These are phyloP conservation scores for Cadophora gregata DNA, from an alignment of 2,329 filamentous ascomycete genomes.

Conservation along the genomic window DNA sequence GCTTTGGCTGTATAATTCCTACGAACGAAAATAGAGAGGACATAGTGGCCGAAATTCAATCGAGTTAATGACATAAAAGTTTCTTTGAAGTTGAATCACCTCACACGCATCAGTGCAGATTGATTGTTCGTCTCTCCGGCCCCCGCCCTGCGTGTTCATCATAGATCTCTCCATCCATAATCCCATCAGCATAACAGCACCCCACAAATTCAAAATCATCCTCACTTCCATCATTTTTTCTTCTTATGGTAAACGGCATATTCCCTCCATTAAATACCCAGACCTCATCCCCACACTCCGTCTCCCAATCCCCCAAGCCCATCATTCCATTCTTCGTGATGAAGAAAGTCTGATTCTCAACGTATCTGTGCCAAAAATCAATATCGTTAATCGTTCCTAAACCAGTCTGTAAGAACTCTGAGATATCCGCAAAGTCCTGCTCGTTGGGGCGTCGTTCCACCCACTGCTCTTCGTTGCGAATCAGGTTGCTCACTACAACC, in stretches of 20 bases:
- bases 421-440: neutral
- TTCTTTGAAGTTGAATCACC: too few relatives aligned
- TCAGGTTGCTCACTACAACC: neutral
- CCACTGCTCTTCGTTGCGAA: neutral
- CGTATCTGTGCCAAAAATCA: neutral
- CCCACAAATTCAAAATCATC: constrained; percentile 1
- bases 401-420: neutral
- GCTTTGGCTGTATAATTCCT: too few relatives aligned
- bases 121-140: neutral
- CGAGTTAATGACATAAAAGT: too few relatives aligned
- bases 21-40: too few relatives aligned
- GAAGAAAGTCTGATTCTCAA: neutral
- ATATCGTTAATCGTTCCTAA: neutral
- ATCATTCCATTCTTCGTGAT: neutral
- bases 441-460: neutral
- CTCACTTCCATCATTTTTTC: neutral
- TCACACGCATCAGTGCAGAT: neutral
- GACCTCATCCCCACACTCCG: neutral
- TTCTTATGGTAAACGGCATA: neutral
- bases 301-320: neutral
- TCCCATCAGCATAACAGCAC: neutral
- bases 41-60: too few relatives aligned
- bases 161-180: neutral
- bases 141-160: too few relatives aligned
- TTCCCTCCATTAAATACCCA: constrained; percentile 1